Conservation (phyloP, 345 rosid genomes). For the Salix dunnii region DNA sequence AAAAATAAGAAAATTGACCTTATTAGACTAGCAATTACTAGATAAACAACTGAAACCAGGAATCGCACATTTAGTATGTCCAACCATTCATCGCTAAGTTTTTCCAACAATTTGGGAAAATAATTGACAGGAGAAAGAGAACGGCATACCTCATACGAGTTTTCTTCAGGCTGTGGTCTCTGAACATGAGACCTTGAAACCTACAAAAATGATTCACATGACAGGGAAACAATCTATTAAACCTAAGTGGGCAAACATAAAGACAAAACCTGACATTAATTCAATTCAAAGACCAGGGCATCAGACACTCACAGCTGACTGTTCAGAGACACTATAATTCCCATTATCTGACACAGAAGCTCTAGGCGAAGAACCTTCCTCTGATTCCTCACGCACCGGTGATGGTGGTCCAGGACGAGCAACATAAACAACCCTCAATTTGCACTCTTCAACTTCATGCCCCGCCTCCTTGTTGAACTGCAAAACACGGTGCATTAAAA, state of each 20-base stretch:
- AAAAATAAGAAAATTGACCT: background rate
- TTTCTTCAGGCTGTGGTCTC: conserved; percentile 45
- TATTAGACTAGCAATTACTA: background rate
- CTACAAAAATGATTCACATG: conserved; percentile 29
- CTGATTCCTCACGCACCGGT: conserved; percentile 69
- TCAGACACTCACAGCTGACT: conserved; percentile 47
- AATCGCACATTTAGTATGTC: background rate
- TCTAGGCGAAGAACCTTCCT: conserved; percentile 78
- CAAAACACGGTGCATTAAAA: background rate
- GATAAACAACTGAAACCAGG: background rate
- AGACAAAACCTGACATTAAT: background rate
- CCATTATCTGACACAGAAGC: conserved; percentile 66
- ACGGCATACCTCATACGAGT: conserved; percentile 52
- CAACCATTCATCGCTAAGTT: background rate
- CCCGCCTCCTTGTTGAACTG: conserved; percentile 72
- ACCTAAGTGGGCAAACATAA: background rate
- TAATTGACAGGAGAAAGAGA: background rate
- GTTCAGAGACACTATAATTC: conserved; percentile 41
- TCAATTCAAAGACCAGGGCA: conserved; percentile 2
- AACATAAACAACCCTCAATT: conserved; percentile 74
- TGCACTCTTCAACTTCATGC: conserved; percentile 60
- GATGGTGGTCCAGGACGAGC: conserved; percentile 80
- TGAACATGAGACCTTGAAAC: conserved; percentile 45
- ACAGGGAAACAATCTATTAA: conserved; percentile 13
- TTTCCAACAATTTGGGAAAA: background rate